phyloP scores from a whole-genome alignment of 345 rosid genomes.

The Corchorus olitorius region DNA sequence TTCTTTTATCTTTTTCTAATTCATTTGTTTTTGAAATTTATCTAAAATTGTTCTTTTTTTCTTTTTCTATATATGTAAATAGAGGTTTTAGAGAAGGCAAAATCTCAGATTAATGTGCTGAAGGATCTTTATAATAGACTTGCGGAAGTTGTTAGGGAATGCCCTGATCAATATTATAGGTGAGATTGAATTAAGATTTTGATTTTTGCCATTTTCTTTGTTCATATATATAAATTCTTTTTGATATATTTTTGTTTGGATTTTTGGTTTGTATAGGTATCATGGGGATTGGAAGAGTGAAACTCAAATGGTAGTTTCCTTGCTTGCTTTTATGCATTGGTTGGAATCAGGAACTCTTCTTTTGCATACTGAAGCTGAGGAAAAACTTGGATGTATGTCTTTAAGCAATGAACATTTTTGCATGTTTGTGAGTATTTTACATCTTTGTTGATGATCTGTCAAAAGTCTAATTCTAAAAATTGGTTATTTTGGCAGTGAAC shows the following conservation, averaged over 20 bases:
- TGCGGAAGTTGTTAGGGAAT: conserved; percentile 52
- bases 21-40: not conserved
- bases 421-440: not conserved
- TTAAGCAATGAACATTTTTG: not conserved
- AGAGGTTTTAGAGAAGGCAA: conserved; percentile 77
- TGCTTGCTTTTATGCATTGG: conserved; percentile 92
- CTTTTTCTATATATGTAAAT: conserved; percentile 5
- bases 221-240: not conserved
- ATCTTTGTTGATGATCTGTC: not conserved
- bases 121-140: conserved; percentile 61
- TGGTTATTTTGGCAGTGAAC: conserved; percentile 55
- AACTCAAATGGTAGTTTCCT: conserved; percentile 83
- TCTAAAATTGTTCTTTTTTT: not conserved
- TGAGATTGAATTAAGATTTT: conserved; percentile 15
- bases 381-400: conserved; percentile 80
- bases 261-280: conserved; percentile 52
- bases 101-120: conserved; percentile 55
- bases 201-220: not conserved
- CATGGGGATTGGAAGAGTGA: conserved; percentile 97
- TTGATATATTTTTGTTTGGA: not conserved
- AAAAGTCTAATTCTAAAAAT: not conserved
- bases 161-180: conserved; percentile 89
- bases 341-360: conserved; percentile 83
- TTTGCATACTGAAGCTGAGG: conserved; percentile 68
- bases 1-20: not conserved